Percentiles rank a stretch among this genome's conserved stretches.
Evolutionary conservation across 192 early-diverging fungal genomes (phyloP).

Genomic region (Mortierella antarctica): DNA sequence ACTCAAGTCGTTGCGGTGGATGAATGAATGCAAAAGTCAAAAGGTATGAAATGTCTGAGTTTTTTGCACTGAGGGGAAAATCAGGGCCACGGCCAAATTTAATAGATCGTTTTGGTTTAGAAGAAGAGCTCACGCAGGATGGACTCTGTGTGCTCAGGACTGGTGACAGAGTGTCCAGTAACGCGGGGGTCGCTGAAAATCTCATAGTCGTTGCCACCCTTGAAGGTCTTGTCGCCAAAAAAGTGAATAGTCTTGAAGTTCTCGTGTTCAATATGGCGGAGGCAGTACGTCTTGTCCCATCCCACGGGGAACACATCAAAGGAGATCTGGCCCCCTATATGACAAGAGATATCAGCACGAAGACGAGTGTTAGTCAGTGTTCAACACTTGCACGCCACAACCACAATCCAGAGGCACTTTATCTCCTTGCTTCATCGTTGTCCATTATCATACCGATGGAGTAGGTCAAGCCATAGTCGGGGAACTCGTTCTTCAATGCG

Average conservation of each 20-base stretch:
- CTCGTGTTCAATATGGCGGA: conserved; percentile 88
- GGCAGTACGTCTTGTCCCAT: conserved; percentile 99
- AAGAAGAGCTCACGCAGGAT: conserved; percentile 85
- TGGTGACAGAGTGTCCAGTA: conserved; percentile 87
- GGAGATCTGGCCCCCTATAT: conserved; percentile 92
- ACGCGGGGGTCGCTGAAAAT: conserved; percentile 86
- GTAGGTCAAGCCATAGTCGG: conserved; percentile 88
- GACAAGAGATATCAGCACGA: background rate
- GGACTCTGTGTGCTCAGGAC: conserved; percentile 85
- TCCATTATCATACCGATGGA: conserved; percentile 78
- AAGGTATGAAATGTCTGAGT: too few relatives aligned
- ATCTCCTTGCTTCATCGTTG: background rate
- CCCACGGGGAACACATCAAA: conserved; percentile 99
- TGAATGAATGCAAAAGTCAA: too few relatives aligned
- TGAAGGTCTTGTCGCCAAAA: conserved; percentile 98
- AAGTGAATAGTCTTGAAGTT: conserved; percentile 94
- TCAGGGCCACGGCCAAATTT: too few relatives aligned
- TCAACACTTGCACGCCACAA: background rate
- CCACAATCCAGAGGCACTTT: background rate
- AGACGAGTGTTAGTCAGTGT: background rate
- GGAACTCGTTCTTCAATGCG: conserved; percentile 84
- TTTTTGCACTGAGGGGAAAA: too few relatives aligned
- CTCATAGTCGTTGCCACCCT: conserved; percentile 99
- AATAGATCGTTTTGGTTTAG: background rate
- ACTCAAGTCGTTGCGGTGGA: too few relatives aligned